Evolutionary conservation across 306 rosid genomes (phyloP).

Genomic region (Luffa aegyptiaca): DNA sequence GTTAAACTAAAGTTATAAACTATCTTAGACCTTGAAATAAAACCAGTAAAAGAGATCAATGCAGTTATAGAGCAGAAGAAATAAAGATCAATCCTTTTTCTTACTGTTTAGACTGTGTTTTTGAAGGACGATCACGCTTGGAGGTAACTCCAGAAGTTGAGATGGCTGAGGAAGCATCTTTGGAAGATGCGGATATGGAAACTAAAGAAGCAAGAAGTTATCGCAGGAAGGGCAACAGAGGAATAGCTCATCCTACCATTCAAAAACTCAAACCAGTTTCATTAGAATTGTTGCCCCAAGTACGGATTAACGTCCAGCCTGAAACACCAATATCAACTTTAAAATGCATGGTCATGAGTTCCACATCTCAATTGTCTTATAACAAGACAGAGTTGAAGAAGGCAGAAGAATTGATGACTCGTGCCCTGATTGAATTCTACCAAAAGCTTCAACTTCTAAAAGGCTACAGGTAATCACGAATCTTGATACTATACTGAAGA

Average conservation of each 20-base stretch:
- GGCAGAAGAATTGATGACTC: constrained; percentile 38
- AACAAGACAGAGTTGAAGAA: constrained; percentile 41
- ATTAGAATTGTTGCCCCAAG: constrained; percentile 36
- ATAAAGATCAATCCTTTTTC: not conserved
- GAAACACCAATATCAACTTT: constrained; percentile 50
- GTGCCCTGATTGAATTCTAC: constrained; percentile 49
- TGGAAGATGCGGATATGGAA: constrained; percentile 19
- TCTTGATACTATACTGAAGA: not conserved
- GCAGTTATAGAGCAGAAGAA: not conserved
- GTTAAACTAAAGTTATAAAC: not conserved
- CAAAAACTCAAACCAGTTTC: constrained; percentile 29
- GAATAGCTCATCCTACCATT: not conserved
- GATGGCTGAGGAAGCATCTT: constrained; percentile 27
- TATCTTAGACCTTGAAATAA: no score
- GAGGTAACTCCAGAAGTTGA: constrained; percentile 34
- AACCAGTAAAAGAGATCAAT: not conserved
- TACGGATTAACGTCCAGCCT: constrained; percentile 37
- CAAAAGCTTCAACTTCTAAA: constrained; percentile 51
- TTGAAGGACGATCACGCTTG: constrained; percentile 16
- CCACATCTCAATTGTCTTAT: constrained; percentile 30
- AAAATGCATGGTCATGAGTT: constrained; percentile 30
- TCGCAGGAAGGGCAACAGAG: not conserved
- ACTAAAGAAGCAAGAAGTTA: constrained; percentile 12
- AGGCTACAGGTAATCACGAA: constrained; percentile 37
- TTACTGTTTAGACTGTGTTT: not conserved